Evolutionary conservation across 495 filamentous ascomycete species (phyloP).

Genomic region (Hypoxylon lienhwacheense): DNA sequence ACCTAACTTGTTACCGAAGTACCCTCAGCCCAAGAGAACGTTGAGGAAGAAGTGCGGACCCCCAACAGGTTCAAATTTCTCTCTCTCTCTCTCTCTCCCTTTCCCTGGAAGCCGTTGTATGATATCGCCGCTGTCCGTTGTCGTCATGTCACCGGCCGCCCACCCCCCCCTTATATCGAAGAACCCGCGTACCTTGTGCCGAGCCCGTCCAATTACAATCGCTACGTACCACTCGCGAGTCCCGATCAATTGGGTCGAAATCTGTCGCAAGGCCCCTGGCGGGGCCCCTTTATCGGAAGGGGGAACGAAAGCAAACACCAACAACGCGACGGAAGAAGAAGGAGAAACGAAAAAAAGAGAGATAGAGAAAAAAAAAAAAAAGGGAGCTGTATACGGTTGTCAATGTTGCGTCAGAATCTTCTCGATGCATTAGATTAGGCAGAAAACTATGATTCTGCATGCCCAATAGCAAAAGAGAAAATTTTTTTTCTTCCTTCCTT

Average conservation of each 20-base stretch:
- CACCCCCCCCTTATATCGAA: too few species aligned
- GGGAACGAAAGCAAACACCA: constrained; percentile 23
- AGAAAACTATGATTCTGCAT: constrained; percentile 20
- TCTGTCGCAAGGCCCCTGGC: constrained; percentile 15
- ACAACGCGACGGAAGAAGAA: too few species aligned
- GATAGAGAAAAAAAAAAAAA: constrained; percentile 8
- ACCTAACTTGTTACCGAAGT: constrained; percentile 27
- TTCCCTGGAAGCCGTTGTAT: constrained; percentile 22
- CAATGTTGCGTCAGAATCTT: constrained; percentile 20
- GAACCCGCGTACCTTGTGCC: constrained; percentile 12
- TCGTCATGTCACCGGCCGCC: constrained; percentile 28
- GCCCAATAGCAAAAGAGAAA: constrained; percentile 21
- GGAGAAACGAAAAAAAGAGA: background rate
- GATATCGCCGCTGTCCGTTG: constrained; percentile 26
- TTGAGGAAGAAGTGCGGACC: background rate
- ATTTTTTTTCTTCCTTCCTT: too few species aligned
- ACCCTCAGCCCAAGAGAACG: constrained; percentile 3
- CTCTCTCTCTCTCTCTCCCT: constrained; percentile 19
- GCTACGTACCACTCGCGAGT: background rate
- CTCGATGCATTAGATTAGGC: constrained; percentile 20
- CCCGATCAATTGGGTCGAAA: constrained; percentile 36
- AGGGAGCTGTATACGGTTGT: constrained; percentile 15
- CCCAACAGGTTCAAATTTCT: constrained; percentile 10
- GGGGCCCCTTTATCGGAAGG: constrained; percentile 15
- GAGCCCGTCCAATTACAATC: constrained; percentile 1